Base-by-base conservation (phyloP, 2,329 filamentous ascomycete species). In the Teratosphaeria zuluensis region DNA sequence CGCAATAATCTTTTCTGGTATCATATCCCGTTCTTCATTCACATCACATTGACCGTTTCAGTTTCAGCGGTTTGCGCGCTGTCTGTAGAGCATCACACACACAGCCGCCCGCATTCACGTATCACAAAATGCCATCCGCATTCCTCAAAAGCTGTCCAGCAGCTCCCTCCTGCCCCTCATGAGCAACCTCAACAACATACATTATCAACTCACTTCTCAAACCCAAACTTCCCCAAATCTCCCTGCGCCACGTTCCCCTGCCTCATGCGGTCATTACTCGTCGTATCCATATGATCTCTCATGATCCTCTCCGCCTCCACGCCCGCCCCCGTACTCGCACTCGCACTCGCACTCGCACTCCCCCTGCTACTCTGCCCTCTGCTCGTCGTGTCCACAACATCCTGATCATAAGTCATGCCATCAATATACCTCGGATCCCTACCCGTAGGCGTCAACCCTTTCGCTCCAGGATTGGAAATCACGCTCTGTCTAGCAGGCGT, bases 401-500 rank as follows among this genome's bases (percentile, higher is more conserved):
- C 68, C 8, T 71, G 66, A 61, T 78, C 76, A 56, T 77, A 77
- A 16, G 74, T 75, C 72, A 78, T 74, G 55, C 76, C 77, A 59
- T 79, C 76, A 56, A 77, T 70, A 65, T 74, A 73, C 52, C 69
- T 72, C 35, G 76, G 72, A 56, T 78, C 75, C 52, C 52, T 31
- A 4, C 19, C 52, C 56, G 65, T 72, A 57, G 35, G 71, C 64
- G 64, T 72, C 59, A 62, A 68, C 67, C 55, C 69, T 57, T 65
- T 69, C 55, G 42, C 63, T 54, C 66, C 68, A 0, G 90, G 90
- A 60, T 86, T 90, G 59, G 92, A 86, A 4, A 90, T 90, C 72
- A 88, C 90, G 65, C 87, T 89, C 62, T 76, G 73, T 54, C 77
- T 67, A 12, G 78, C 78, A 21, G 78, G 78, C n/a, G 78, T 80